Percentiles rank a stretch among this genome's conserved stretches.
Evolutionary conservation across 2,329 filamentous ascomycete genomes (phyloP).

Genomic region (Xylaria sp.): DNA sequence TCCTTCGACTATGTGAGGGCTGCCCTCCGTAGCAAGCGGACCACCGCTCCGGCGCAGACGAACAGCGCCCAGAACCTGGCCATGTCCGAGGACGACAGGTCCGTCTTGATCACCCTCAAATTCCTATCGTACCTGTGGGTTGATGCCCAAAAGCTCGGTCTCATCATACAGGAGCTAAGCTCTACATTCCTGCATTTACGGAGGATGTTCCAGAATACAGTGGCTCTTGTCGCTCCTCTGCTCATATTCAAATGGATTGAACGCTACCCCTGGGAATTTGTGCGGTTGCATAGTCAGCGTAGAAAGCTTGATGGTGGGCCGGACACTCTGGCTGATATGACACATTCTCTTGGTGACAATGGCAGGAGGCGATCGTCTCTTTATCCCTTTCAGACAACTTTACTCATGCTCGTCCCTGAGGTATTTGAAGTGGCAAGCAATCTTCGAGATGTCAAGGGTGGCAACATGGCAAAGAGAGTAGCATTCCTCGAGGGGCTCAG

Average conservation of each 20-base stretch:
- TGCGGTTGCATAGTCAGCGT: conserved; percentile 69
- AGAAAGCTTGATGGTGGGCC: conserved; percentile 72
- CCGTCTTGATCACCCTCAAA: conserved; percentile 65
- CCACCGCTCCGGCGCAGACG: conserved; percentile 55
- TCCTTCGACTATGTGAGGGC: conserved; percentile 69
- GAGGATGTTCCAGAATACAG: conserved; percentile 71
- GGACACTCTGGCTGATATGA: conserved; percentile 77
- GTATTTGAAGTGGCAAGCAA: conserved; percentile 77
- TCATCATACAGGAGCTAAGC: conserved; percentile 73
- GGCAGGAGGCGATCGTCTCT: conserved; percentile 65
- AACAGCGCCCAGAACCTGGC: conserved; percentile 53
- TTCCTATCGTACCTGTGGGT: conserved; percentile 74
- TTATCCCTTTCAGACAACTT: conserved; percentile 70
- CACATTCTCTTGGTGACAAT: conserved; percentile 69
- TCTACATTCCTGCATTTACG: conserved; percentile 75
- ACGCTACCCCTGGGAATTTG: conserved; percentile 72
- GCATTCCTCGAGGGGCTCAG: conserved; percentile 71
- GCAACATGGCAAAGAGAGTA: conserved; percentile 73
- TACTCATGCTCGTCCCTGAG: conserved; percentile 73
- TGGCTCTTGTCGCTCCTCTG: conserved; percentile 71
- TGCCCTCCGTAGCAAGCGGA: conserved; percentile 63
- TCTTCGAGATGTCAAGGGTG: conserved; percentile 71
- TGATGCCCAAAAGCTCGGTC: conserved; percentile 69
- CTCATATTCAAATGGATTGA: conserved; percentile 75
- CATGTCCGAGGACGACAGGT: conserved; percentile 62